Conservation (phyloP, 2,329 filamentous ascomycete species). For the Purpureocillium takamizusanense region DNA sequence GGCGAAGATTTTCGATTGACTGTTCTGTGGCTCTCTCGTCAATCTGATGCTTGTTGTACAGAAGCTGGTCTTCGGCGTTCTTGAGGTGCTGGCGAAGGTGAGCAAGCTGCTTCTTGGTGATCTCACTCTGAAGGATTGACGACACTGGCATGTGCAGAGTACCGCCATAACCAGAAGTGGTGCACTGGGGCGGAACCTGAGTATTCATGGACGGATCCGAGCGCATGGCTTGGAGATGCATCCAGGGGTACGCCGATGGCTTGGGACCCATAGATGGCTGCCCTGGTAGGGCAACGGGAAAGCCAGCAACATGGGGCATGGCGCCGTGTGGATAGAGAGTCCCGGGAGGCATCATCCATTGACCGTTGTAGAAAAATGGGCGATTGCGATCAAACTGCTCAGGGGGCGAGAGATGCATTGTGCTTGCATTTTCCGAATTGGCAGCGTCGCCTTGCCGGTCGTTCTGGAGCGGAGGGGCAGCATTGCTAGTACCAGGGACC, state of each 20-base stretch:
- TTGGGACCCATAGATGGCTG: conserved; percentile 11
- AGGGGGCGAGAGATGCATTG: conserved; percentile 26
- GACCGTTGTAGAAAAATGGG: conserved; percentile 35
- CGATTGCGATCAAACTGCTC: conserved; percentile 37
- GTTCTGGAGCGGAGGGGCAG: conserved; percentile 11
- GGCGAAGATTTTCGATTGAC: conserved; percentile 30
- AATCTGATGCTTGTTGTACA: conserved; percentile 54
- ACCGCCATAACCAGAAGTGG: conserved; percentile 2
- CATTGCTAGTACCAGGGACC: conserved; percentile 10
- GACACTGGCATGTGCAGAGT: conserved; percentile 36
- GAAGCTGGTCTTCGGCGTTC: conserved; percentile 47
- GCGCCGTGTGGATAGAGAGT: conserved; percentile 15
- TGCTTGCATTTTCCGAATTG: conserved; percentile 19
- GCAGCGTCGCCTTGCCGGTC: conserved; percentile 21
- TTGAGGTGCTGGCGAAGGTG: conserved; percentile 43
- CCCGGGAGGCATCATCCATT: conserved; percentile 28
- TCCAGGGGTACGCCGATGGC: conserved; percentile 12
- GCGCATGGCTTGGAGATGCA: conserved; percentile 10
- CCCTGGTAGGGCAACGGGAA: conserved; percentile 16
- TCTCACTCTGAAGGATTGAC: conserved; percentile 53
- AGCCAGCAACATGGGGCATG: conserved; percentile 18
- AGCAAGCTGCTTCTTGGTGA: conserved; percentile 49
- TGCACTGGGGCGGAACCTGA: conserved; percentile 9
- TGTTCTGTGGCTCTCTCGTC: conserved; percentile 43
- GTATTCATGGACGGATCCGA: conserved; percentile 9